Evolutionary conservation across 306 rosid species (phyloP).

Genomic region (Ochetophila trinervis): DNA sequence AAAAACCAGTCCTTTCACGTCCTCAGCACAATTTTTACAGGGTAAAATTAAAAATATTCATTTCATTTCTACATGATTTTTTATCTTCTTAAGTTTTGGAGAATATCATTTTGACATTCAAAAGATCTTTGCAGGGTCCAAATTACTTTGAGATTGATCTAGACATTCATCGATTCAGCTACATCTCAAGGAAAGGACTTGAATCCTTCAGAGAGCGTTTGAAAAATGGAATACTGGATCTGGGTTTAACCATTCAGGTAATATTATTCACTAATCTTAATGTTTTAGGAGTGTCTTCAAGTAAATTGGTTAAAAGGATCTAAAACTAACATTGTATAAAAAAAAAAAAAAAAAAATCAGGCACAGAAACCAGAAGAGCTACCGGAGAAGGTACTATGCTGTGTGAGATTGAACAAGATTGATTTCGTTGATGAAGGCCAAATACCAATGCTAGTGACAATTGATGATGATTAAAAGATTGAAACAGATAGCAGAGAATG

Average conservation of each 20-base stretch:
- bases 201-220: constrained; percentile 81
- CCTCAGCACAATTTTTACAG: constrained; percentile 84
- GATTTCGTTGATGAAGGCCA: constrained; percentile 70
- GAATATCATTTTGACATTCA: not conserved
- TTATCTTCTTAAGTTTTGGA: too few relatives aligned
- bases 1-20: constrained; percentile 89
- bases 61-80: not conserved
- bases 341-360: constrained; percentile 39
- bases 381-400: constrained; percentile 84
- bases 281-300: not conserved
- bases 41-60: constrained; percentile 37
- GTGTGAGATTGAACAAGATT: constrained; percentile 85
- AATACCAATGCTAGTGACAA: constrained; percentile 63
- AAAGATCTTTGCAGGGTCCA: constrained; percentile 53
- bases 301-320: not conserved
- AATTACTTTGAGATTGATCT: constrained; percentile 94
- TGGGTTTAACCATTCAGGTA: constrained; percentile 93
- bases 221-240: constrained; percentile 66
- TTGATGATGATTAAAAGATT: constrained; percentile 32
- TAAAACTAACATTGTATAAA: constrained; percentile 13
- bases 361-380: constrained; percentile 92
- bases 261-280: not conserved
- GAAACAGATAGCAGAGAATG: not conserved
- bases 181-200: constrained; percentile 89
- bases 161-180: constrained; percentile 95